phyloP scores from a whole-genome alignment of 345 rosid species.

The Eucalyptus pauciflora region DNA sequence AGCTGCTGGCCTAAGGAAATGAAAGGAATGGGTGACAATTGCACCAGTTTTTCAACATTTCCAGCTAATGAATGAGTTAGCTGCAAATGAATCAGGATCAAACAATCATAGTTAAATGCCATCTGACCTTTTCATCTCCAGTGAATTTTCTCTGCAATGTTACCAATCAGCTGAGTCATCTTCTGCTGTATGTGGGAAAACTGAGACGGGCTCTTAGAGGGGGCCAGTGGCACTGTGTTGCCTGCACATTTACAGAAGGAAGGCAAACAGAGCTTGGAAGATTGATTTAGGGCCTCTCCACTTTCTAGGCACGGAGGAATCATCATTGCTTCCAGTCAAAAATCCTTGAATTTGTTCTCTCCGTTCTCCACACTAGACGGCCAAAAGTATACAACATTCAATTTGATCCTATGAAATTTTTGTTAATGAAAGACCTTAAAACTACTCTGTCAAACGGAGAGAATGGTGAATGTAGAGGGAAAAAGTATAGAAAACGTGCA shows the following conservation, averaged over 20 bases:
- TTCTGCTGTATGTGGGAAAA: background rate
- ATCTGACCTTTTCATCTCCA: background rate
- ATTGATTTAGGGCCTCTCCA: conserved; percentile 41
- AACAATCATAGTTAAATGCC: background rate
- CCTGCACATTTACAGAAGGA: conserved; percentile 45
- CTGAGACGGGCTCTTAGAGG: background rate
- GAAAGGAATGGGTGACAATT: conserved; percentile 16
- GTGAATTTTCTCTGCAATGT: background rate
- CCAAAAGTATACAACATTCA: background rate
- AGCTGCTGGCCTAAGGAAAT: conserved; percentile 5
- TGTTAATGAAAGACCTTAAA: too few species aligned
- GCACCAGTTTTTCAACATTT: conserved; percentile 24
- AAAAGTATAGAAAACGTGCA: background rate
- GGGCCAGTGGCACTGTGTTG: background rate
- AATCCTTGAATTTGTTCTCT: conserved; percentile 33
- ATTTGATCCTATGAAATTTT: background rate
- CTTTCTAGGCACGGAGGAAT: conserved; percentile 15
- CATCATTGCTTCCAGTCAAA: conserved; percentile 13
- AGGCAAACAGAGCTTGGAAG: conserved; percentile 63
- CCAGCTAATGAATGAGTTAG: conserved; percentile 2
- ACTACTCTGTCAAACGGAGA: background rate
- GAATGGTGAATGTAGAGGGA: background rate
- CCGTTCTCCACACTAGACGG: conserved; percentile 28
- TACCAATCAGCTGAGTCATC: background rate
- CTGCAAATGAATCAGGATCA: conserved; percentile 5